Conservation (phyloP, 345 rosid species). For the Cardamine resedifolia region DNA sequence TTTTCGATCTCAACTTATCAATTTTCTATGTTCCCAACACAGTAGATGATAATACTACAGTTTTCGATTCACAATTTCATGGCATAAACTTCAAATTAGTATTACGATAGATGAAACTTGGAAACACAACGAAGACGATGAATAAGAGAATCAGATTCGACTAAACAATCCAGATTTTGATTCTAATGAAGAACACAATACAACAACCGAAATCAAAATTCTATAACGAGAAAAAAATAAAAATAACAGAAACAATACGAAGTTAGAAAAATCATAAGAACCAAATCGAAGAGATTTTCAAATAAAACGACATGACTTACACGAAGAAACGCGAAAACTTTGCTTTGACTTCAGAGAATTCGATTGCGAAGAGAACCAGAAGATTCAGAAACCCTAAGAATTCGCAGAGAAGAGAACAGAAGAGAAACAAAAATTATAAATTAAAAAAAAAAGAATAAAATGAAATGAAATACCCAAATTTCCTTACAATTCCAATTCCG, state of each 20-base stretch:
- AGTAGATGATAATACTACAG: background rate
- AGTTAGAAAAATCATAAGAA: slow-evolving; percentile 1
- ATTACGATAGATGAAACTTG: background rate
- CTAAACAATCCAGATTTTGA: background rate
- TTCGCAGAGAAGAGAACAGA: slow-evolving; percentile 32
- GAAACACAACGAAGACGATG: background rate
- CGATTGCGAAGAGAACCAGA: slow-evolving; percentile 11
- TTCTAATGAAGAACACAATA: slow-evolving; percentile 4
- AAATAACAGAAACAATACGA: background rate
- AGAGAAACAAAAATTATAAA: background rate
- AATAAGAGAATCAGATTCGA: slow-evolving; percentile 19
- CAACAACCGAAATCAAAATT: background rate
- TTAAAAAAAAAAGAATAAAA: no score
- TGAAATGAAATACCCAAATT: slow-evolving; percentile 7
- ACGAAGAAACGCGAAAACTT: slow-evolving; percentile 24
- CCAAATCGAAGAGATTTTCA: slow-evolving; percentile 13
- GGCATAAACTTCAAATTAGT: background rate
- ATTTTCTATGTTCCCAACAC: background rate
- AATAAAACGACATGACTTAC: slow-evolving; percentile 30
- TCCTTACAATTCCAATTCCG: slow-evolving; percentile 20
- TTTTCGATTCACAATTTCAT: background rate
- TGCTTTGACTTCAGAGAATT: slow-evolving; percentile 35
- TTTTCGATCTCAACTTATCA: background rate
- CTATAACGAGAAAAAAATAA: background rate
- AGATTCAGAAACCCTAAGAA: slow-evolving; percentile 35